A percentile compares a stretch with the other conserved stretches of the same genome.
Conservation (phyloP, 495 filamentous ascomycete species). For the Platismatia glauca region DNA sequence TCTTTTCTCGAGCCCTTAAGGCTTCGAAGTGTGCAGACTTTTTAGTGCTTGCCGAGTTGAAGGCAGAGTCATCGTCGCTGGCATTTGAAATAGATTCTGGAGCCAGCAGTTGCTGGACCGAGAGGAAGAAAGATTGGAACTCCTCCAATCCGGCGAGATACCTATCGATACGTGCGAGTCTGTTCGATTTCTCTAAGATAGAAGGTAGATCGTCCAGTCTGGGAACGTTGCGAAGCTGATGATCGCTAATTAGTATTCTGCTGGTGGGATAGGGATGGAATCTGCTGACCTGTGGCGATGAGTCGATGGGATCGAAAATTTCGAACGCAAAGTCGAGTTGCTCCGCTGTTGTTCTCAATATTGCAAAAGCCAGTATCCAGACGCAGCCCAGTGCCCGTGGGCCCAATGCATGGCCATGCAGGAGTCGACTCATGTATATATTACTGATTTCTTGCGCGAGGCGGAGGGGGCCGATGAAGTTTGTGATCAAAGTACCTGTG, state of each 20-base stretch:
- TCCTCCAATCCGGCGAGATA: conserved; percentile 18
- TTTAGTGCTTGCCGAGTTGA: background rate
- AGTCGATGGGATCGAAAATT: conserved; percentile 16
- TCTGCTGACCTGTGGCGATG: background rate
- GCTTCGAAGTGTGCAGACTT: conserved; percentile 8
- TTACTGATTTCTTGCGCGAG: conserved; percentile 4
- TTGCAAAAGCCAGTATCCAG: conserved; percentile 16
- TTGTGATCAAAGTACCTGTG: background rate
- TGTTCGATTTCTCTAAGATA: conserved; percentile 14
- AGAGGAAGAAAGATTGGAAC: conserved; percentile 14
- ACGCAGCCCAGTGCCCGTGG: conserved; percentile 12
- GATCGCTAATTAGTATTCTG: background rate
- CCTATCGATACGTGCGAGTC: conserved; percentile 11
- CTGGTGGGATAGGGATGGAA: background rate
- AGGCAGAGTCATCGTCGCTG: background rate
- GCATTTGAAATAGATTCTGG: background rate
- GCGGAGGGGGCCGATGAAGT: conserved; percentile 2
- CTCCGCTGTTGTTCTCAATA: conserved; percentile 12
- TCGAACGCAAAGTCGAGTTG: conserved; percentile 18
- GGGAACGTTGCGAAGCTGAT: background rate
- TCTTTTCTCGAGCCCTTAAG: conserved; percentile 13
- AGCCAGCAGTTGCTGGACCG: conserved; percentile 6
- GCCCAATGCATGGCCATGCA: conserved; percentile 12
- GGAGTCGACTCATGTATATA: background rate
- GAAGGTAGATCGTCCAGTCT: conserved; percentile 5